Evolutionary conservation across 768 basidiomycete genomes (phyloP).

Genomic region (Mrakia hoshinonis): DNA sequence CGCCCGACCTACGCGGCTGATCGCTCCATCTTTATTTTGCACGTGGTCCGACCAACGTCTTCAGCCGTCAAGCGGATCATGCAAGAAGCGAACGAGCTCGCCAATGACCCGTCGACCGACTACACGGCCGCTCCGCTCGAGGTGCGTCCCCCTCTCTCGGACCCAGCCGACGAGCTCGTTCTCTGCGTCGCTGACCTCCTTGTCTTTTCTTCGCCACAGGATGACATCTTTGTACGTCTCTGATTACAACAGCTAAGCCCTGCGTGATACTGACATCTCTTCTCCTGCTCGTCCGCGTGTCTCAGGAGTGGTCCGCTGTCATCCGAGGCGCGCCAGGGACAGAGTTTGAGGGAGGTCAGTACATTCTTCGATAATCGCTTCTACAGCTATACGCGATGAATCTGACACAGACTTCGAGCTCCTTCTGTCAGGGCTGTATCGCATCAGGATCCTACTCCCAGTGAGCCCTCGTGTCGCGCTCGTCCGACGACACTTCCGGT

Average conservation of each 20-base stretch:
- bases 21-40: not conserved
- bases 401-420: too few relatives aligned
- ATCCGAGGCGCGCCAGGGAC: constrained; percentile 77
- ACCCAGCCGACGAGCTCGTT: not conserved
- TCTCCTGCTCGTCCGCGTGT: not conserved
- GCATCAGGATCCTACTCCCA: constrained; percentile 52
- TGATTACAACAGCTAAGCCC: not conserved
- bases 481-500: too few relatives aligned
- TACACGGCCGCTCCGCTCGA: constrained; percentile 71
- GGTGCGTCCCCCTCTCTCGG: constrained; percentile 46
- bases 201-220: constrained; percentile 44
- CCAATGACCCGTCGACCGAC: constrained; percentile 72
- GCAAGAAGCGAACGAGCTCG: constrained; percentile 86
- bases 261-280: constrained; percentile 22
- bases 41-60: too few relatives aligned
- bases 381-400: not conserved
- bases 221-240: constrained; percentile 76
- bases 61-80: constrained; percentile 91
- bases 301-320: constrained; percentile 92
- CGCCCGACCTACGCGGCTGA: not conserved
- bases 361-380: not conserved
- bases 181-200: constrained; percentile 20
- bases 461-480: not conserved
- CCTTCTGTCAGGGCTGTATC: constrained; percentile 54
- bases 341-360: constrained; percentile 75